Percentiles rank a stretch among this genome's conserved stretches.
These are phyloP conservation scores for Penicillium sp. DNA, from an alignment of 2,329 filamentous ascomycete genomes.

Conservation along the genomic window DNA sequence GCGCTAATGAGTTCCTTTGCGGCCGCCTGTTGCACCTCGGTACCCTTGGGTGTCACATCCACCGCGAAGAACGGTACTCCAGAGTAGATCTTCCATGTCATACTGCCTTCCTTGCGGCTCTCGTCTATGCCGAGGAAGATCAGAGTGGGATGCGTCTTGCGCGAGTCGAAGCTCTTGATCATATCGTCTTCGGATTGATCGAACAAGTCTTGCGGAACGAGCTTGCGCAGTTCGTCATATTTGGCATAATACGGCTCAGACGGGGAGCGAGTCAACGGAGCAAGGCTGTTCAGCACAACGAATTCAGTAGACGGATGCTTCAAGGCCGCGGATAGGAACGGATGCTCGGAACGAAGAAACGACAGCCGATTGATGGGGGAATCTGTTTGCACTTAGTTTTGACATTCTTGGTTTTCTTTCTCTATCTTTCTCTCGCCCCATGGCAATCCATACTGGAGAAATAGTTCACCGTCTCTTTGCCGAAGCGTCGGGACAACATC, in stretches of 20 bases:
- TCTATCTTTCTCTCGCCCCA: not conserved
- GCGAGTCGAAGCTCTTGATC: conserved; percentile 69
- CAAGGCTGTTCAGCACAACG: conserved; percentile 72
- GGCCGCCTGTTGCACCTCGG: conserved; percentile 52
- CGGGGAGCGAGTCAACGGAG: conserved; percentile 63
- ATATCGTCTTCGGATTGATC: conserved; percentile 65
- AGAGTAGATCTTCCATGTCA: conserved; percentile 57
- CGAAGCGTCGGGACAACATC: conserved; percentile 48
- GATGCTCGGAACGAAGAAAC: conserved; percentile 46
- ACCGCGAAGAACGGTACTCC: conserved; percentile 85
- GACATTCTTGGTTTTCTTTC: not conserved
- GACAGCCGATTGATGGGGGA: conserved; percentile 50
- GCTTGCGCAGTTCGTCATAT: conserved; percentile 62
- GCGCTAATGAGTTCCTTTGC: conserved; percentile 58
- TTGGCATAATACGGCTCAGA: conserved; percentile 63
- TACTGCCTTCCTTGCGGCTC: conserved; percentile 40
- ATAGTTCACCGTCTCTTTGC: conserved; percentile 50
- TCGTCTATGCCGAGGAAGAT: conserved; percentile 85
- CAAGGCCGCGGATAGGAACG: conserved; percentile 47
- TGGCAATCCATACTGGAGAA: conserved; percentile 43
- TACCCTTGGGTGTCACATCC: conserved; percentile 72
- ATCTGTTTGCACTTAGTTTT: conserved; percentile 28
- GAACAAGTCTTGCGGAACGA: conserved; percentile 71
- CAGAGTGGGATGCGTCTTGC: conserved; percentile 62
- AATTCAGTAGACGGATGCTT: conserved; percentile 54